Evolutionary conservation across 2,329 filamentous ascomycete genomes (phyloP).

Genomic region (Drechslera avenae): DNA sequence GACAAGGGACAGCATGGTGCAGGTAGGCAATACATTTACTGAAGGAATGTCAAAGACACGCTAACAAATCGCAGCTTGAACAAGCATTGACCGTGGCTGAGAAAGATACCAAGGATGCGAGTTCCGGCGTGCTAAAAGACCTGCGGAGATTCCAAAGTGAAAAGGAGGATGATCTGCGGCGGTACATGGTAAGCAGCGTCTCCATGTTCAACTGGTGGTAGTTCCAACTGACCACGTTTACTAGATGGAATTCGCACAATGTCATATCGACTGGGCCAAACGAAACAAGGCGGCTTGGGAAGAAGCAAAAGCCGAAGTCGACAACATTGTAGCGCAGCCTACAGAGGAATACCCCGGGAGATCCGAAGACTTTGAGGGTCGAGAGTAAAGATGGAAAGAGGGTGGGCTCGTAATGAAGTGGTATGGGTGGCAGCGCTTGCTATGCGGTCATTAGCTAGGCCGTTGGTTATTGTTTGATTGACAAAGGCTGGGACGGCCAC

Average conservation of each 20-base stretch:
- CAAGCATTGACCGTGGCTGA: slow-evolving; percentile 88
- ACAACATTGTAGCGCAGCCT: slow-evolving; percentile 71
- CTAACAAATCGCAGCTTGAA: slow-evolving; percentile 64
- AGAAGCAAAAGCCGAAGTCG: slow-evolving; percentile 83
- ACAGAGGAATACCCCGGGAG: slow-evolving; percentile 29
- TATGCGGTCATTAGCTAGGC: background rate
- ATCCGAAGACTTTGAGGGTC: slow-evolving; percentile 15
- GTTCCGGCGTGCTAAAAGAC: slow-evolving; percentile 83
- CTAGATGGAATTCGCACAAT: slow-evolving; percentile 88
- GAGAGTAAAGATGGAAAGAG: background rate
- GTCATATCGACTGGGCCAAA: slow-evolving; percentile 92
- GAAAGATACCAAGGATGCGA: slow-evolving; percentile 92
- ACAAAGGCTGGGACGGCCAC: no score
- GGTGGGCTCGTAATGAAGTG: background rate
- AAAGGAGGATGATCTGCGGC: slow-evolving; percentile 90
- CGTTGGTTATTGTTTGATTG: background rate
- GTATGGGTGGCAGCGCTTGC: background rate
- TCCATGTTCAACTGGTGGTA: background rate
- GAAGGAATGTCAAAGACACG: background rate
- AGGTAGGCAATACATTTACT: slow-evolving; percentile 2
- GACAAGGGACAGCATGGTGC: slow-evolving; percentile 80
- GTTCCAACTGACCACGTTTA: slow-evolving; percentile 1
- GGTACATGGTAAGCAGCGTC: slow-evolving; percentile 83
- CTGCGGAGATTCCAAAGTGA: slow-evolving; percentile 90
- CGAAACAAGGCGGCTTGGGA: slow-evolving; percentile 92